Evolutionary conservation across 2,329 filamentous ascomycete species (phyloP).

Genomic region (Cercospora citrullina): DNA sequence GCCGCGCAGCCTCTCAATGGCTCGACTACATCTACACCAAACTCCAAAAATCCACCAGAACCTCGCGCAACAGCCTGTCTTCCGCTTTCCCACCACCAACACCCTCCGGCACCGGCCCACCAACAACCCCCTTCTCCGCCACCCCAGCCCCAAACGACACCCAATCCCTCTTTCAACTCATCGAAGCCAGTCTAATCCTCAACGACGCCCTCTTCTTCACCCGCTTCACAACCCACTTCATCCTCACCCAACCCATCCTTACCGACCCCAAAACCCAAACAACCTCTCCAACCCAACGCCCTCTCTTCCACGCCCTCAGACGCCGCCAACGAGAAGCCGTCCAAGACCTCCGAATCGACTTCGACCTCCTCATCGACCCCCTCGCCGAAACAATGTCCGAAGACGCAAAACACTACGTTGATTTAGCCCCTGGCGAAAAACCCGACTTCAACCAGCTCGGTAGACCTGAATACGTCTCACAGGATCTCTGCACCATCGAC

Average conservation of each 20-base stretch:
- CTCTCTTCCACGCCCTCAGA: conserved; percentile 23
- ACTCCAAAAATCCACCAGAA: not conserved
- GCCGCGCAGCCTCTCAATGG: conserved; percentile 30
- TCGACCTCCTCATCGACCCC: conserved; percentile 32
- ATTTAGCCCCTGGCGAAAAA: conserved; percentile 32
- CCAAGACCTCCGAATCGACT: conserved; percentile 22
- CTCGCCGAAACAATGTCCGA: conserved; percentile 30
- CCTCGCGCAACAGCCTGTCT: not conserved
- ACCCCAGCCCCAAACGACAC: conserved; percentile 8
- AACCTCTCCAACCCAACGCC: conserved; percentile 7
- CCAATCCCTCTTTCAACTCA: conserved; percentile 23
- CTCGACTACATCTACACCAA: conserved; percentile 34
- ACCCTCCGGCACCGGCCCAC: not conserved
- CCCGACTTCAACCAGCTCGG: conserved; percentile 22
- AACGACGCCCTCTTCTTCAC: conserved; percentile 36
- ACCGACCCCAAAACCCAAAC: conserved; percentile 6
- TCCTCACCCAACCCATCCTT: conserved; percentile 19
- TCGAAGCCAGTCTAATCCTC: conserved; percentile 32
- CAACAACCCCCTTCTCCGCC: conserved; percentile 11
- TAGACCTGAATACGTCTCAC: not conserved
- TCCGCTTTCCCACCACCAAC: not conserved
- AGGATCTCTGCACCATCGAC: conserved; percentile 29
- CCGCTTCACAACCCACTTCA: conserved; percentile 32
- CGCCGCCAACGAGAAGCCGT: conserved; percentile 19
- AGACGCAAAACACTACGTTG: conserved; percentile 31